phyloP scores from a whole-genome alignment of 352 stramenopile genomes.

The Phytophthora vignae region DNA sequence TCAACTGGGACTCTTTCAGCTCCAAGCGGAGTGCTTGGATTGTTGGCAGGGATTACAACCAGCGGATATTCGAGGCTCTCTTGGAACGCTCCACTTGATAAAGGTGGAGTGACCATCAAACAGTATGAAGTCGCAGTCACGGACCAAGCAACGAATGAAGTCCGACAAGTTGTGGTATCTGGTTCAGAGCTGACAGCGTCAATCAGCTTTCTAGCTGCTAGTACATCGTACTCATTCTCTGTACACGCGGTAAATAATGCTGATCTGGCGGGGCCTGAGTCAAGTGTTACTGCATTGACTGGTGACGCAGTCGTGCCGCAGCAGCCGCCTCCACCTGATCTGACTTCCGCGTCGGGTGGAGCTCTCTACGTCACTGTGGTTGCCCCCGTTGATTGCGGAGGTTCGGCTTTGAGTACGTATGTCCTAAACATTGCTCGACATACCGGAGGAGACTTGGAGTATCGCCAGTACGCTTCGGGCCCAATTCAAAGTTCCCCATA shows the following conservation, averaged over 20 bases:
- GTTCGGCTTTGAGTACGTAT: constrained; percentile 32
- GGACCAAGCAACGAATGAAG: constrained; percentile 5
- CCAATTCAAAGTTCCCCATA: constrained; percentile 12
- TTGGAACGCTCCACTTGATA: constrained; percentile 44
- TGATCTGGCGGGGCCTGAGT: constrained; percentile 14
- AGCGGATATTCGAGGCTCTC: constrained; percentile 38
- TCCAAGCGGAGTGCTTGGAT: constrained; percentile 28
- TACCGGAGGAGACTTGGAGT: constrained; percentile 23
- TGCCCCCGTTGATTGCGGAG: constrained; percentile 51
- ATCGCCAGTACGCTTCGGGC: constrained; percentile 18
- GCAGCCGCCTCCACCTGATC: constrained; percentile 29
- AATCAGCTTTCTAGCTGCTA: constrained; percentile 38
- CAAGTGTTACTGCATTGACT: constrained; percentile 22
- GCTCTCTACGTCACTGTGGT: constrained; percentile 47
- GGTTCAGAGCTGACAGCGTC: constrained; percentile 4
- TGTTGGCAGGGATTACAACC: constrained; percentile 19
- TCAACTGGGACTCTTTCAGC: constrained; percentile 31
- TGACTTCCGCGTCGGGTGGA: constrained; percentile 56
- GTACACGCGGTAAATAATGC: constrained; percentile 41
- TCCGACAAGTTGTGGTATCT: constrained; percentile 19
- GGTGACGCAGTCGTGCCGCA: constrained; percentile 13
- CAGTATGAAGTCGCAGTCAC: constrained; percentile 35
- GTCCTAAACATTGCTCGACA: constrained; percentile 41
- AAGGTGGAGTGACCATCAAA: constrained; percentile 38
- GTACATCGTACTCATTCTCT: constrained; percentile 38